Evolutionary conservation across 129 eudicot genomes (phyloP).

Genomic region (Heracleum sosnowskyi): DNA sequence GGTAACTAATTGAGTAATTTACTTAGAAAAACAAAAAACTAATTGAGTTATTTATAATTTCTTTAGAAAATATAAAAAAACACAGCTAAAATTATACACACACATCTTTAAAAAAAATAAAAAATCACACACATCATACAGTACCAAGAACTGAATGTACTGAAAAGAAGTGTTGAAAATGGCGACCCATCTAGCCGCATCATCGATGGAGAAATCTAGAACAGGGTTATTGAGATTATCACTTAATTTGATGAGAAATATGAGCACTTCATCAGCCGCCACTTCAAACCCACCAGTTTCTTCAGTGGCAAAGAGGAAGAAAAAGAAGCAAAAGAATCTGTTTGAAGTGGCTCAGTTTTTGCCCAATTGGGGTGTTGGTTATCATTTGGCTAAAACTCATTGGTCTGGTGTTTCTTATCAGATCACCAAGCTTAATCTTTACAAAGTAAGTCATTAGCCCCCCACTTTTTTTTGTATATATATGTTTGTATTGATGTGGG

Average conservation of each 20-base stretch:
- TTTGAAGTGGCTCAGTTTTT: slow-evolving; percentile 83
- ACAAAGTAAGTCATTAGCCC: slow-evolving; percentile 38
- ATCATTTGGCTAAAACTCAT: slow-evolving; percentile 90
- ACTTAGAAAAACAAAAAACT: too few species aligned
- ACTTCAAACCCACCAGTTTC: slow-evolving; percentile 7
- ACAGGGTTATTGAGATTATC: neutral
- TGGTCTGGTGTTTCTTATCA: slow-evolving; percentile 82
- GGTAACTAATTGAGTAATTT: too few species aligned
- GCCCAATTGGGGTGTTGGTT: slow-evolving; percentile 95
- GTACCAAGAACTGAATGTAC: neutral
- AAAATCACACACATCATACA: neutral
- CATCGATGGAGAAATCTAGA: neutral
- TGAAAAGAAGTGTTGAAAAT: neutral
- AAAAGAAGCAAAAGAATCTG: slow-evolving; percentile 55
- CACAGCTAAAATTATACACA: too few species aligned
- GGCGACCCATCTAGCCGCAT: neutral
- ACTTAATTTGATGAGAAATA: neutral
- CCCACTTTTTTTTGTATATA: neutral
- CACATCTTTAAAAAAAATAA: too few species aligned
- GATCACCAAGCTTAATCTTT: slow-evolving; percentile 91
- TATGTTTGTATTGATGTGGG: neutral
- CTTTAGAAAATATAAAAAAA: too few species aligned
- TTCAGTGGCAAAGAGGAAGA: slow-evolving; percentile 18
- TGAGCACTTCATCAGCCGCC: neutral
- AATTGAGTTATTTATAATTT: too few species aligned